These are phyloP conservation scores for Collybia sp. DNA, from an alignment of 768 basidiomycete species.

Conservation along the genomic window DNA sequence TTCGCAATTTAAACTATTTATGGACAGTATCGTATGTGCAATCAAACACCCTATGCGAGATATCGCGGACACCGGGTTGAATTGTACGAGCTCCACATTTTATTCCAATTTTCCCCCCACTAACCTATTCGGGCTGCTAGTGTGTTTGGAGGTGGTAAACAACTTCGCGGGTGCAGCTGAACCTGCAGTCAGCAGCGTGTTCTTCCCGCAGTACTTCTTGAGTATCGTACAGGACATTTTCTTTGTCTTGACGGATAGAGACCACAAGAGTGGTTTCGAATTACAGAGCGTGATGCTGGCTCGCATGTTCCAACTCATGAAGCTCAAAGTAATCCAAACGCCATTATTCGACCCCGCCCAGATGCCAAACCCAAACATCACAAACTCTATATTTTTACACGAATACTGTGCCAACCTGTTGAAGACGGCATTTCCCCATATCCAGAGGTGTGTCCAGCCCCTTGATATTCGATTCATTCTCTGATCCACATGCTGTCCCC, in stretches of 20 bases:
- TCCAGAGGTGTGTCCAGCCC: conserved; percentile 61
- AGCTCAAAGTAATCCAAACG: conserved; percentile 71
- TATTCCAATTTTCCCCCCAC: conserved; percentile 1
- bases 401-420: conserved; percentile 86
- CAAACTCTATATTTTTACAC: conserved; percentile 76
- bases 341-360: conserved; percentile 82
- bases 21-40: conserved; percentile 99
- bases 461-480: conserved; percentile 8
- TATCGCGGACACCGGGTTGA: conserved; percentile 88
- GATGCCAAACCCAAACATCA: conserved; percentile 62
- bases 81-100: conserved; percentile 43
- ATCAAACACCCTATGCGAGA: conserved; percentile 99
- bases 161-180: conserved; percentile 83
- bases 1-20: conserved; percentile 92
- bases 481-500: conserved; percentile 3
- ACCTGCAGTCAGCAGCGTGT: conserved; percentile 74
- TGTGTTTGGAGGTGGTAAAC: conserved; percentile 91
- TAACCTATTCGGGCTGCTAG: conserved; percentile 30
- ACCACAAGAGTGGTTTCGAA: conserved; percentile 99
- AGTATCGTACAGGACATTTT: conserved; percentile 93
- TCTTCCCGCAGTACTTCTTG: conserved; percentile 96
- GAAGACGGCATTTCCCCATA: conserved; percentile 87
- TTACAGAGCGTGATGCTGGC: conserved; percentile 90
- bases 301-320: conserved; percentile 89
- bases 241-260: conserved; percentile 95